Percentiles rank a stretch among this genome's conserved stretches.
These are phyloP conservation scores for Cladosporium halotolerans DNA, from an alignment of 2,329 filamentous ascomycete genomes.

Conservation along the genomic window DNA sequence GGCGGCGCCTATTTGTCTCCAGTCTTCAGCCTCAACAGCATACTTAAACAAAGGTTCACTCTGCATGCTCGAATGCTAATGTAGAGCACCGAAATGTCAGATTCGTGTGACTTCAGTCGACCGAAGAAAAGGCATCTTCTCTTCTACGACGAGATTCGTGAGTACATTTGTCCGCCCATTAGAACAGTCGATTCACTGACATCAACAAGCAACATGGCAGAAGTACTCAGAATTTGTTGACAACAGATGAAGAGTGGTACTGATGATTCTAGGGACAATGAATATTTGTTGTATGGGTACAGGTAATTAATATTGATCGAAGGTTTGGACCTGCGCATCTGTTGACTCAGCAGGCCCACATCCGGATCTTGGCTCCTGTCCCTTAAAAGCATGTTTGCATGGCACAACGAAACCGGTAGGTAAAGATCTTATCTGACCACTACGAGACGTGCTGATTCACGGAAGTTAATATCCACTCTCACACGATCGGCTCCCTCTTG, in stretches of 20 bases:
- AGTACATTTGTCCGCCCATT: neutral
- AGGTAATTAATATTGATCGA: neutral
- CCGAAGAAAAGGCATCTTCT: neutral
- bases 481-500: constrained; percentile 12
- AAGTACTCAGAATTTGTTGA: neutral
- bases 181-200: neutral
- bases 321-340: neutral
- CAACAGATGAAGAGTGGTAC: neutral
- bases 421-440: neutral
- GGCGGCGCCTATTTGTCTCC: neutral
- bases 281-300: neutral
- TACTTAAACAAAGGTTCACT: neutral
- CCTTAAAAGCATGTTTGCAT: constrained; percentile 9
- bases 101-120: neutral
- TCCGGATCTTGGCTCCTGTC: constrained; percentile 1
- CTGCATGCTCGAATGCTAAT: too few relatives aligned
- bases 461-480: constrained; percentile 18
- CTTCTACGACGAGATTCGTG: constrained; percentile 13
- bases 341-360: neutral
- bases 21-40: neutral
- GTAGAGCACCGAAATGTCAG: neutral
- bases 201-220: neutral
- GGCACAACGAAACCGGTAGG: constrained; percentile 14
- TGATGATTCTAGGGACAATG: neutral
- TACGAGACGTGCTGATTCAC: too few relatives aligned